These are phyloP conservation scores for Neocallimastix lanati DNA, from an alignment of 192 early-diverging fungal species.

Conservation along the genomic window DNA sequence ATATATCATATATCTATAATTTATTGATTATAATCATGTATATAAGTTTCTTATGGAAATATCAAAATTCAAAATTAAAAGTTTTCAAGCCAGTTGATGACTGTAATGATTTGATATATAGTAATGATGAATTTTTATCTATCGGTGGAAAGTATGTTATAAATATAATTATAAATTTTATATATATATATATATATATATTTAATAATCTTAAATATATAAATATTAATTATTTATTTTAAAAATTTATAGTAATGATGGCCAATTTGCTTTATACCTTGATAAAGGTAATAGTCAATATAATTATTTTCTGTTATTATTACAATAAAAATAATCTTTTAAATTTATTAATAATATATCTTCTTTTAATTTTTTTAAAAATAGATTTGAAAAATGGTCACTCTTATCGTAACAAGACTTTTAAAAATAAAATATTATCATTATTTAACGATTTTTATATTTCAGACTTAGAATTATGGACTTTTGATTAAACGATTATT, in stretches of 20 bases:
- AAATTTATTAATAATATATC: too few species aligned
- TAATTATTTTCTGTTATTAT: too few species aligned
- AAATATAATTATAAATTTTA: too few species aligned
- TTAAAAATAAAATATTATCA: not conserved
- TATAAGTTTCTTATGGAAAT: not conserved
- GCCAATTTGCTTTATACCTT: too few species aligned
- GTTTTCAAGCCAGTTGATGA: not conserved
- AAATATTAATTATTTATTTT: too few species aligned
- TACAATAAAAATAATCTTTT: too few species aligned
- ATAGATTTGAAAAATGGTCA: not conserved
- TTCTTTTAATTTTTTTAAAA: not conserved
- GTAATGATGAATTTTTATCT: not conserved
- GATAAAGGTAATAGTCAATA: too few species aligned
- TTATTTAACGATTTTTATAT: not conserved
- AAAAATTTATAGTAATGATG: too few species aligned
- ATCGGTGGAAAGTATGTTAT: not conserved
- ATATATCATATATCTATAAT: too few species aligned
- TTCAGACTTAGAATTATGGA: not conserved
- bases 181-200: too few species aligned
- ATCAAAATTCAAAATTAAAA: not conserved
- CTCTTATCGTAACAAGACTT: not conserved
- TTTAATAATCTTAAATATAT: too few species aligned
- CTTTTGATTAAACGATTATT: not conserved
- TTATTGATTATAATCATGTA: too few species aligned
- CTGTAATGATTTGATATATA: not conserved